A percentile compares a stretch with the other conserved stretches of the same genome.
Conservation (phyloP, 768 basidiomycete genomes). For the Hydnomerulius pinastri region DNA sequence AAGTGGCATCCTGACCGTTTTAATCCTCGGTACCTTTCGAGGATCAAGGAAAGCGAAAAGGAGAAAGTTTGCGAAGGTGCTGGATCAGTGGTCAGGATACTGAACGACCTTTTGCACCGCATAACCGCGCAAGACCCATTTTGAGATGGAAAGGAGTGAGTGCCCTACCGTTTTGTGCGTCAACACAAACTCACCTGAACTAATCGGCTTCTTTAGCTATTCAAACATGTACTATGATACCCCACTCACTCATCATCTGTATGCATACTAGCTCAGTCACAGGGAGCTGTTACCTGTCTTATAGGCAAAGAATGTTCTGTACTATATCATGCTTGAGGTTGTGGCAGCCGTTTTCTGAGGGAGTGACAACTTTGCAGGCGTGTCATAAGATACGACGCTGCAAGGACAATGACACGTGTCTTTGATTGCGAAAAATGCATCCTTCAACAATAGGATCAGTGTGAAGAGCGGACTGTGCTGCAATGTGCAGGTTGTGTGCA, state of each 20-base stretch:
- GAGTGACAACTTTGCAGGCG: neutral
- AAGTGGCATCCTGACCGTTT: conserved; percentile 86
- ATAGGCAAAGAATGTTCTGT: conserved; percentile 17
- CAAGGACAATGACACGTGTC: neutral
- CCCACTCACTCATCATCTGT: conserved; percentile 31
- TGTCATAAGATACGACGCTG: neutral
- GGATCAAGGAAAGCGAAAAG: conserved; percentile 63
- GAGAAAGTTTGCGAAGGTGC: conserved; percentile 74
- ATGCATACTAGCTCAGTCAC: conserved; percentile 28
- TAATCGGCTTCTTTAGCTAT: conserved; percentile 13
- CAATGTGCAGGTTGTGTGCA: too few species aligned
- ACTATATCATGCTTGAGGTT: conserved; percentile 6
- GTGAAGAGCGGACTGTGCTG: too few species aligned
- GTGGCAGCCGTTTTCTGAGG: neutral
- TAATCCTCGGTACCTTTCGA: conserved; percentile 64
- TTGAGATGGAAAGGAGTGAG: conserved; percentile 34
- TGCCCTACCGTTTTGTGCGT: neutral
- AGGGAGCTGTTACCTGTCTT: conserved; percentile 10
- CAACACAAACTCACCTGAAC: conserved; percentile 11
- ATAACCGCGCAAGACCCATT: conserved; percentile 43
- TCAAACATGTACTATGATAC: conserved; percentile 29
- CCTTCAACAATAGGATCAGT: too few species aligned
- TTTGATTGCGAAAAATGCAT: too few species aligned
- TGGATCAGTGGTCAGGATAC: conserved; percentile 65
- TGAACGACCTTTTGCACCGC: conserved; percentile 72